phyloP scores from a whole-genome alignment of 2,329 filamentous ascomycete genomes.

The Piedraia hortae region DNA sequence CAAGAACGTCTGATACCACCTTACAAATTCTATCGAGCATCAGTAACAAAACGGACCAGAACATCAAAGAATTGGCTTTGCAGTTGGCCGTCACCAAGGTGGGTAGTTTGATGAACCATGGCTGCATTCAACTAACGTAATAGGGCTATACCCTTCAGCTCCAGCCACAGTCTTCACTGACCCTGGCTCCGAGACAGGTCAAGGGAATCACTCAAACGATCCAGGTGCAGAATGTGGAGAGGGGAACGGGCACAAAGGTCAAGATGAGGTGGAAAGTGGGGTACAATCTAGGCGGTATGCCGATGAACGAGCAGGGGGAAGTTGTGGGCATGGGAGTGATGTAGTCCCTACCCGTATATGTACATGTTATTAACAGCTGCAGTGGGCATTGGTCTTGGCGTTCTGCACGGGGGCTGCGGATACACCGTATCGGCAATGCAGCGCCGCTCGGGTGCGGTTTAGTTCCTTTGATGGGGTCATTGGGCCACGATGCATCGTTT shows the following conservation, averaged over 20 bases:
- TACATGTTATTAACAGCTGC: too few relatives aligned
- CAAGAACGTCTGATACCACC: slow-evolving; percentile 26
- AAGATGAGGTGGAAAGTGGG: slow-evolving; percentile 76
- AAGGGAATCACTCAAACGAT: slow-evolving; percentile 63
- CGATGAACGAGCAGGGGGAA: slow-evolving; percentile 57
- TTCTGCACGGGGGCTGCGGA: too few relatives aligned
- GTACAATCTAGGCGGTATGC: slow-evolving; percentile 38
- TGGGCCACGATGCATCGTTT: too few relatives aligned
- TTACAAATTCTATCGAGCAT: slow-evolving; percentile 54
- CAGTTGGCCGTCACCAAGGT: slow-evolving; percentile 88
- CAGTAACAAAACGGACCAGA: slow-evolving; percentile 47
- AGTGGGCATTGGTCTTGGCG: too few relatives aligned
- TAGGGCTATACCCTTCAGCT: slow-evolving; percentile 60
- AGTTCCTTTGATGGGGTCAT: too few relatives aligned
- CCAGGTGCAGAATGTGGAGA: slow-evolving; percentile 45
- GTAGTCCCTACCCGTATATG: too few relatives aligned
- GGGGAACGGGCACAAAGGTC: slow-evolving; percentile 45
- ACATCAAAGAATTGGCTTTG: slow-evolving; percentile 58
- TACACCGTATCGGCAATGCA: too few relatives aligned
- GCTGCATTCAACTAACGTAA: background rate
- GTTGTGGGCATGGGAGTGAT: slow-evolving; percentile 47
- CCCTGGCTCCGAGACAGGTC: slow-evolving; percentile 41
- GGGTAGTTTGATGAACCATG: slow-evolving; percentile 3
- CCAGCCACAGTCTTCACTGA: slow-evolving; percentile 59
- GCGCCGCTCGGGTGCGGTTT: too few relatives aligned